These are phyloP conservation scores for Solanum stenotomum DNA, from an alignment of 257 asterid species.

Conservation along the genomic window DNA sequence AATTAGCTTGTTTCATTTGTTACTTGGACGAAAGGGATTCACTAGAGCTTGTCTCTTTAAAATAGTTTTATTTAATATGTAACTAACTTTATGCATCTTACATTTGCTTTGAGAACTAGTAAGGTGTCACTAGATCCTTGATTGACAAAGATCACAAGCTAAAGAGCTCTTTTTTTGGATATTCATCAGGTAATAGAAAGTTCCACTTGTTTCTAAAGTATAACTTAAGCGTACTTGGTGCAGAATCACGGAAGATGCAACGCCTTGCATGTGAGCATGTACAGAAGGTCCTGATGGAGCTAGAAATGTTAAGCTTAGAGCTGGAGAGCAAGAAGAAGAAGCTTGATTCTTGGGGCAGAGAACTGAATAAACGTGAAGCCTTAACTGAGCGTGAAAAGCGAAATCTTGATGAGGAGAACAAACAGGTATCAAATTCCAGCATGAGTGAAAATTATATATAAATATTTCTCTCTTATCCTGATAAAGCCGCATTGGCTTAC, in stretches of 20 bases:
- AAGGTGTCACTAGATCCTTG: neutral
- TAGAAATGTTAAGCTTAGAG: slow-evolving; percentile 51
- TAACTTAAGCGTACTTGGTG: neutral
- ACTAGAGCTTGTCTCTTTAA: neutral
- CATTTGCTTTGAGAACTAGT: neutral
- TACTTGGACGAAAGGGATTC: neutral
- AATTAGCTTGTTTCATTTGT: neutral
- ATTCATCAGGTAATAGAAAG: neutral
- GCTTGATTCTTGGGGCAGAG: slow-evolving; percentile 75
- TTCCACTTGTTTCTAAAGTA: neutral
- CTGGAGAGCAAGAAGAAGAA: slow-evolving; percentile 56
- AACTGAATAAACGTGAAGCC: slow-evolving; percentile 75
- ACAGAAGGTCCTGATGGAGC: slow-evolving; percentile 57
- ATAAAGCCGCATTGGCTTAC: neutral
- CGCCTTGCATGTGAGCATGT: slow-evolving; percentile 62
- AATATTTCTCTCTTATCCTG: neutral
- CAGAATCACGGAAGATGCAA: slow-evolving; percentile 79
- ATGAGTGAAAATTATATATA: neutral
- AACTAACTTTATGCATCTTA: neutral
- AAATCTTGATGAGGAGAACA: slow-evolving; percentile 78
- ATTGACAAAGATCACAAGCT: neutral
- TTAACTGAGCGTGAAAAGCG: slow-evolving; percentile 67
- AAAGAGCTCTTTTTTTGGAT: neutral
- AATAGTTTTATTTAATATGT: neutral
- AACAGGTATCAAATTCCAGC: slow-evolving; percentile 32